Percentiles rank a stretch among this genome's conserved stretches.
Conservation (phyloP, 2,329 filamentous ascomycete species). For the Aspergillus quadrilineatus region DNA sequence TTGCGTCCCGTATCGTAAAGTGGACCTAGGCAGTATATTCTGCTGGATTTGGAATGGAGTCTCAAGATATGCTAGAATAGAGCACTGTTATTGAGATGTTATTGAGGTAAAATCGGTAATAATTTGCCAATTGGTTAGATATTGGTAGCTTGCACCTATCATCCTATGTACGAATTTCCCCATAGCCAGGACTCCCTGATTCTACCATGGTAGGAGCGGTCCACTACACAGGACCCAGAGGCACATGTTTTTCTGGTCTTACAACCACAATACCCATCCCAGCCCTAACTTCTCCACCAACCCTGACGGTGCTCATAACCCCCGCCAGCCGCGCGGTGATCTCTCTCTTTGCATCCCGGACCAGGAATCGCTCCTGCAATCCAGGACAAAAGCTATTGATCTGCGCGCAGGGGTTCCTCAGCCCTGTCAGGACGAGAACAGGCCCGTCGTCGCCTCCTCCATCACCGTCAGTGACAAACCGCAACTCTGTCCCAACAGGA, state of each 20-base stretch:
- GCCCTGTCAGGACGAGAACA: slow-evolving; percentile 6
- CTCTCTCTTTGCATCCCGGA: slow-evolving; percentile 4
- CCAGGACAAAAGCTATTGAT: slow-evolving; percentile 11
- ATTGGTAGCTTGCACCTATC: too few species aligned
- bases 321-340: slow-evolving; percentile 14
- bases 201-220: too few species aligned
- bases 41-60: too few species aligned
- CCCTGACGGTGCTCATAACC: slow-evolving; percentile 18
- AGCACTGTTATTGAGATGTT: too few species aligned
- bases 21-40: too few species aligned
- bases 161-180: too few species aligned
- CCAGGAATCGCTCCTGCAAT: slow-evolving; percentile 12
- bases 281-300: slow-evolving; percentile 12
- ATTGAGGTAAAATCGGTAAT: too few species aligned
- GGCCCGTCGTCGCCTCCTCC: not conserved
- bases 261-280: slow-evolving; percentile 16
- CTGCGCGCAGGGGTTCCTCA: slow-evolving; percentile 13
- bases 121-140: too few species aligned
- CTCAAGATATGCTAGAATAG: too few species aligned
- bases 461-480: not conserved
- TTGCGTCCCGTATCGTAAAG: not conserved
- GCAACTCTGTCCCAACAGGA: slow-evolving; percentile 6
- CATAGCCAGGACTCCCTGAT: too few species aligned
- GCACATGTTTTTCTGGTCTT: not conserved
- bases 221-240: not conserved